Evolutionary conservation across 177 flowering plant species (phyloP), one percentile per base, ranked within the genome.

Genomic region (Vitis hybrid): DNA sequence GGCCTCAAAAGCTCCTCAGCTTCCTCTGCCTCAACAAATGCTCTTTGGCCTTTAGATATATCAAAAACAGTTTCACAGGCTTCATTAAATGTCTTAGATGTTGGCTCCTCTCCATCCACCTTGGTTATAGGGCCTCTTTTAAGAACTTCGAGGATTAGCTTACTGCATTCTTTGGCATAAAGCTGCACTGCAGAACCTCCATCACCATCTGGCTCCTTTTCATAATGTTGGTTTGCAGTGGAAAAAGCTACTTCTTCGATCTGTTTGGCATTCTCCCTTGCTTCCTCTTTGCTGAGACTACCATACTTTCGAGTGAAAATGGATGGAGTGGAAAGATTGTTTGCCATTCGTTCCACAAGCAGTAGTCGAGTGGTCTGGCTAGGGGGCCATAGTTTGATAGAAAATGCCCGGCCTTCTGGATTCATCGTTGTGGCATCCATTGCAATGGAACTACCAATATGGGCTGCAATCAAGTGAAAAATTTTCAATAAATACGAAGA

Each of bases 371-470:
- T 92, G 77, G 81, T 86, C 64, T 86, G 70, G 72, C 97, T 92
- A 10, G 97, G 98, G 48, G 98, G 98, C 98, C 98, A 94, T 60
- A 94, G 80, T 71, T 92, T 92, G 56, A 94, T 84, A 11, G 93
- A 83, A 64, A 91, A 77, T n/a, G 89, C 75, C 3, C 82, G 83
- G 21, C 74, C 77, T 24, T 84, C 78, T 17, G 82, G 74, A 56
- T 74, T 75, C 51, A 69, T n/a, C 8, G 76, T 48, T 32, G 75
- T 40, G 32, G 83, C 57, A 64, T 87, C 88, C 92, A 89, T 91
- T 14, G 64, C 71, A 71, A 65, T 1, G 14, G 3, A 71, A 49
- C 72, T 77, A 68, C 56, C 55, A 76, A 46, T 46, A 11, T 15
- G 27, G 1, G 10, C 27, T 12, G 30, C 17, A 54, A 56, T 56